Evolutionary conservation across 2,329 filamentous ascomycete species (phyloP), one percentile per base, ranked within the genome.

Genomic region (Ophiostoma triangulosporum): DNA sequence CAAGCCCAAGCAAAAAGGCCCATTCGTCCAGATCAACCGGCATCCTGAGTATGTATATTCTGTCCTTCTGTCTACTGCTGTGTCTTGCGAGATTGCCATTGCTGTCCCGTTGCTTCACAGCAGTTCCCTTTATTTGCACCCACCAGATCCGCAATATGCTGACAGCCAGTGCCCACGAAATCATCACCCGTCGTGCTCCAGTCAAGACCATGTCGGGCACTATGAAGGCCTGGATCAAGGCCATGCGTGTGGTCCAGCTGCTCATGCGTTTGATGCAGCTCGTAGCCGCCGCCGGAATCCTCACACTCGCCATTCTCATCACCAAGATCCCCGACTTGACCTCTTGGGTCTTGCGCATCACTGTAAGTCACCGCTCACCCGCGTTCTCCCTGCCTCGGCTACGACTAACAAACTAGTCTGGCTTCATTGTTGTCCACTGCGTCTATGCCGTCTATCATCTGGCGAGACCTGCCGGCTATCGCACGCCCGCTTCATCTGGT

Each of bases 401-500:
- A 6, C 11, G 3, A 14, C 33, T 27, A 17, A 27, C 52, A 11
- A 36, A 54, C 3, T 56, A 95, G 88, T 81, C 88, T 54, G 86
- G 80, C n/a, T 74, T 91, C 38, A 84, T 85, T 51, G 76, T 84
- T 48, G 61, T 86, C 4, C 82, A 89, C 64, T 81, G 79, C 15
- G 62, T 81, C 17, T 97, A 97, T 66, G 86, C 78, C 40, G 76
- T 94, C 56, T 93, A 86, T 62, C 89, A 96, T 65, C 78, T 94
- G 36, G 73, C 78, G 14, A 80, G 86, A 31, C 79, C 83, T 35
- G 77, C 86, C 1, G 80, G 80, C 48, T 78, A 75, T 45, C 81
- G 89, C 51, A 81, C 89, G 0, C 83, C 91, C 0, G 83, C 75
- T 3, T 95, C 88, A 22, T 87, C 88, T 17, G 83, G 88, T 14